Evolutionary conservation across 1,284 basidiomycete species (phyloP), one percentile per base, ranked within the genome.

Genomic region (Microbotryomycetes sp.): DNA sequence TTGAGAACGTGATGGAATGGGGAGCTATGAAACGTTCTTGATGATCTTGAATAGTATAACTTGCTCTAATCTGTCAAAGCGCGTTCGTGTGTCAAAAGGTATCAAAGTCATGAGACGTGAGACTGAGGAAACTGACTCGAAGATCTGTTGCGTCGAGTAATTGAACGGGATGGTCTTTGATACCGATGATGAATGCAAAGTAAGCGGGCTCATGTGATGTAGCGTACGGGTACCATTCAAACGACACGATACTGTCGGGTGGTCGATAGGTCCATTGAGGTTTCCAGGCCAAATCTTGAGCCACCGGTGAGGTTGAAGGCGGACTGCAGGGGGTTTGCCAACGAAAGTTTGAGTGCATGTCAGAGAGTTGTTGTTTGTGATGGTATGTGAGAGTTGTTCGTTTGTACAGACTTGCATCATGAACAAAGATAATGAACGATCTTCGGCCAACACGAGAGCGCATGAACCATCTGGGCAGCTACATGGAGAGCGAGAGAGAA

Each of bases 41-140:
- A 70, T 97, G 92, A 74, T 96, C 91, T 19, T 96, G 81, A 46
- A 96, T 93, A 46, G 81, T 82, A 74, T 97, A 96, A 1, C 88
- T 90, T 0, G 91, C 92, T n/a, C 92, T 82, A 15, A 88, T 80
- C 89, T 92, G 62, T n/a, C n/a, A n/a, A n/a, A n/a, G n/a, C n/a
- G n/a, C n/a, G n/a, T n/a, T n/a, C n/a, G n/a, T n/a, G n/a, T n/a
- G n/a, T n/a, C n/a, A n/a, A n/a, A n/a, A n/a, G n/a, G n/a, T n/a
- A n/a, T n/a, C n/a, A n/a, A n/a, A n/a, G n/a, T n/a, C n/a, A n/a
- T n/a, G n/a, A n/a, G n/a, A n/a, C n/a, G n/a, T n/a, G n/a, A n/a
- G n/a, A n/a, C n/a, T n/a, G n/a, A n/a, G n/a, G 26, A 0, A n/a
- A 28, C 64, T n/a, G 36, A 66, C 65, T 7, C 62, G 32, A 1